Evolutionary conservation across 2,329 filamentous ascomycete genomes (phyloP).

Genomic region (Grosmannia huntii): DNA sequence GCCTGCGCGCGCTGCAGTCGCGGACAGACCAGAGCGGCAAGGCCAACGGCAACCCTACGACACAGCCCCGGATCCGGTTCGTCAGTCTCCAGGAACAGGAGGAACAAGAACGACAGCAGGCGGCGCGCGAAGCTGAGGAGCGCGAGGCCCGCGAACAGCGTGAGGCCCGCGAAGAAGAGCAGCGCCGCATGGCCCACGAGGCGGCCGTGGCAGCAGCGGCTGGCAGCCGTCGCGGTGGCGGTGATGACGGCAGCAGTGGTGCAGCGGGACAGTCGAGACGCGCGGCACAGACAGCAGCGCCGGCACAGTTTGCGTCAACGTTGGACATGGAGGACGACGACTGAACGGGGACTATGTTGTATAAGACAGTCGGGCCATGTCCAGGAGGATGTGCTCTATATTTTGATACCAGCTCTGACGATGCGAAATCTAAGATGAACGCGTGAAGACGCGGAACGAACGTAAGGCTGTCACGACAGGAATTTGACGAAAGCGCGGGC

Average conservation of each 20-base stretch:
- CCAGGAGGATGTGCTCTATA: not conserved
- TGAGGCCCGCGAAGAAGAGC: slow-evolving; percentile 31
- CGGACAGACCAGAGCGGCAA: not conserved
- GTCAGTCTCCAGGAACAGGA: slow-evolving; percentile 31
- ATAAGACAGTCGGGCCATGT: not conserved
- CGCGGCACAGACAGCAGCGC: slow-evolving; percentile 2
- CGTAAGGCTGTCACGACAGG: slow-evolving; percentile 22
- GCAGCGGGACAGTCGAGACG: not conserved
- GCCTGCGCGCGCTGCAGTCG: slow-evolving; percentile 49
- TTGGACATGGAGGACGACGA: slow-evolving; percentile 14
- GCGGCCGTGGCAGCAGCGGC: slow-evolving; percentile 23
- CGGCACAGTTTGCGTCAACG: slow-evolving; percentile 10
- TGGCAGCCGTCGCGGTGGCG: slow-evolving; percentile 1
- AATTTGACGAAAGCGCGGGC: slow-evolving; percentile 67
- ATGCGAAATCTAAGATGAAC: not conserved
- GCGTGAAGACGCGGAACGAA: not conserved
- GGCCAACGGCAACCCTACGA: not conserved
- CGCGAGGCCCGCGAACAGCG: slow-evolving; percentile 30
- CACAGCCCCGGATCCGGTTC: slow-evolving; percentile 32
- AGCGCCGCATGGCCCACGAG: slow-evolving; percentile 31
- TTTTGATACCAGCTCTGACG: not conserved
- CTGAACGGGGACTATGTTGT: not conserved
- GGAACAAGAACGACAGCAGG: slow-evolving; percentile 38
- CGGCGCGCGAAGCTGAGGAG: slow-evolving; percentile 25
- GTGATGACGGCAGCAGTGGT: not conserved